Percentiles rank a stretch among this genome's conserved stretches.
Conservation (phyloP, 2,329 filamentous ascomycete species). For the Juglanconis juglandina region DNA sequence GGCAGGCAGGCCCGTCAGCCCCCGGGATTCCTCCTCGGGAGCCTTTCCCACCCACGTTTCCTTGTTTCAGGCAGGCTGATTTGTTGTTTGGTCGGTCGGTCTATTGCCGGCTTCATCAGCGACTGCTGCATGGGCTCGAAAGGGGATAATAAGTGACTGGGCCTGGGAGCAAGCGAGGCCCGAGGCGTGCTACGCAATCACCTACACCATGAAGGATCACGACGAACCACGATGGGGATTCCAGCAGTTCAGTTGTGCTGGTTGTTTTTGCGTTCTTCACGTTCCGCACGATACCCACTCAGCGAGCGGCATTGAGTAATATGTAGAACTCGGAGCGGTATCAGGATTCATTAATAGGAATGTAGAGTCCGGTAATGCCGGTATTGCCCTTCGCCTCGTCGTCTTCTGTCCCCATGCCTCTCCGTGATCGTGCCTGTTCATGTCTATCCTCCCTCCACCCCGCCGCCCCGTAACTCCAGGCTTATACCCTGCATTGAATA, state of each 20-base stretch:
- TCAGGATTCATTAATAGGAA: neutral
- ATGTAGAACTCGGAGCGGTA: neutral
- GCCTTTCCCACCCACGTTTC: too few relatives aligned
- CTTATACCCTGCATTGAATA: neutral
- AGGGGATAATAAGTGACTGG: too few relatives aligned
- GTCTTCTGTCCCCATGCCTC: neutral
- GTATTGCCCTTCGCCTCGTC: too few relatives aligned
- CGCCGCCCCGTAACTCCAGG: neutral
- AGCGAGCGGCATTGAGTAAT: neutral
- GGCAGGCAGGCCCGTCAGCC: too few relatives aligned
- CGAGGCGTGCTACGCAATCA: too few relatives aligned
- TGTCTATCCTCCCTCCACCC: neutral
- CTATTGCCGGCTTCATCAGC: too few relatives aligned
- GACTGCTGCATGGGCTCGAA: too few relatives aligned
- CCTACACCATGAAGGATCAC: neutral
- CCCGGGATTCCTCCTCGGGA: too few relatives aligned
- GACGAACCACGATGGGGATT: neutral
- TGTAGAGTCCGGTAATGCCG: neutral
- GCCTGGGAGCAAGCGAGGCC: too few relatives aligned
- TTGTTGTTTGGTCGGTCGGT: neutral
- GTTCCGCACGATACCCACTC: neutral
- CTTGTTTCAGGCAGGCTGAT: too few relatives aligned
- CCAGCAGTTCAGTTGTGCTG: neutral
- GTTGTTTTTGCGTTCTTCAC: neutral
- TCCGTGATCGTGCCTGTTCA: neutral